Percentiles rank a stretch among this genome's conserved stretches.
phyloP scores from a whole-genome alignment of 352 stramenopile species.

The Phytophthora boehmeriae region DNA sequence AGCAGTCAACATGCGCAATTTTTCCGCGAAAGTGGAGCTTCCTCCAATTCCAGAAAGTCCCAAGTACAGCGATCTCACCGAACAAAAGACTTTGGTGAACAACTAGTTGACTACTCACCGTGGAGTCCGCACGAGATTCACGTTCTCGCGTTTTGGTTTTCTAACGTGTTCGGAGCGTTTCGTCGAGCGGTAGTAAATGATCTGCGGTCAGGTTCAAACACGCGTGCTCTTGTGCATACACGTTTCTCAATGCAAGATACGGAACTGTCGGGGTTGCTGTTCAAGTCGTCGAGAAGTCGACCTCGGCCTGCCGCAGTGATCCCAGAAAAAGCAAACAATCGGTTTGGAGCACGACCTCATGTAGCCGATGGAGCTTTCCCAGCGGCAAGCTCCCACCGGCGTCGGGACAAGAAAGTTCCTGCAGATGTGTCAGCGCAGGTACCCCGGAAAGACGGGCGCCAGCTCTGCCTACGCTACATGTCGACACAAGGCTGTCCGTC shows the following conservation, averaged over 20 bases:
- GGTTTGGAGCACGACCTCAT: no score
- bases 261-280: neutral
- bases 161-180: neutral
- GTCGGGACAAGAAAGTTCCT: neutral
- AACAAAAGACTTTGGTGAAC: neutral
- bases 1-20: neutral
- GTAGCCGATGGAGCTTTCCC: no score
- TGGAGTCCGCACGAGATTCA: neutral
- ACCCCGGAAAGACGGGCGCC: neutral
- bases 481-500: neutral
- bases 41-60: neutral
- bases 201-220: neutral
- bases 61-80: neutral
- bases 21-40: neutral
- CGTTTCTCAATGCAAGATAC: neutral
- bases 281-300: neutral
- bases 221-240: neutral
- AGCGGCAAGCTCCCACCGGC: no score
- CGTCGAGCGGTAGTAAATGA: neutral
- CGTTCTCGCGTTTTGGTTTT: neutral
- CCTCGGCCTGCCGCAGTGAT: neutral
- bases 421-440: neutral
- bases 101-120: neutral
- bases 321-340: no score
- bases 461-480: neutral